Base-by-base conservation (phyloP, 768 basidiomycete genomes). In the Leccinellum albellum region DNA sequence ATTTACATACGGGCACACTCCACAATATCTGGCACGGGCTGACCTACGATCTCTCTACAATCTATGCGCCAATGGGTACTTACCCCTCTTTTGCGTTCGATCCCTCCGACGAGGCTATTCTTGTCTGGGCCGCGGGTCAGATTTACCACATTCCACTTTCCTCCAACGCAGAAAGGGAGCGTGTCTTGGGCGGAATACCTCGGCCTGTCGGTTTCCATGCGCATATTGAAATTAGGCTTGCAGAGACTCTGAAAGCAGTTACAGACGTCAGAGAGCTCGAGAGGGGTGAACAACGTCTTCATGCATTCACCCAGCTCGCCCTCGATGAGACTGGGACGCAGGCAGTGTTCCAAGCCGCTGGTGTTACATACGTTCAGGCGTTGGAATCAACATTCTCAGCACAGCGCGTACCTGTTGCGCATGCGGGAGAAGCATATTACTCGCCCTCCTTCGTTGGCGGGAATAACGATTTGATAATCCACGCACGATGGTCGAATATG, bases 11-110 rank as follows among this genome's bases (percentile, higher is more conserved):
- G 1, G 88, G 88, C 17, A 85, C 85, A 3, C 72, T 87, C 37
- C 81, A 79, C 61, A 71, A 89, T 64, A 68, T 84, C 17, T 89
- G 85, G 85, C 72, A 88, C 54, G 88, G 86, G 0, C 74, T 90
- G 31, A 85, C 79, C 2, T 88, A 87, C 63, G 88, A 90, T 65
- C 74, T 85, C n/a, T 76, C 76, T 21, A 67, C 69, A 10, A 75
- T 88, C 51, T 88, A 83, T 9, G 85, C 87, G 14, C 88, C 88
- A 0, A 89, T 89, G 86, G 86, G 87, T 12, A 90, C 88, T 40
- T 90, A 90, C 61, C 88, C 88, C 0, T 84, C 86, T 1, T 90
- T 87, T 64, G 78, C 87, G 9, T 89, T 89, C 65, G 55, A 59
- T 57, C 56, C 67, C 7, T 64, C 58, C 28, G 64, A 68, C 23